Conservation (phyloP, 2,329 filamentous ascomycete genomes). For the Hymenoscyphus fraxineus region DNA sequence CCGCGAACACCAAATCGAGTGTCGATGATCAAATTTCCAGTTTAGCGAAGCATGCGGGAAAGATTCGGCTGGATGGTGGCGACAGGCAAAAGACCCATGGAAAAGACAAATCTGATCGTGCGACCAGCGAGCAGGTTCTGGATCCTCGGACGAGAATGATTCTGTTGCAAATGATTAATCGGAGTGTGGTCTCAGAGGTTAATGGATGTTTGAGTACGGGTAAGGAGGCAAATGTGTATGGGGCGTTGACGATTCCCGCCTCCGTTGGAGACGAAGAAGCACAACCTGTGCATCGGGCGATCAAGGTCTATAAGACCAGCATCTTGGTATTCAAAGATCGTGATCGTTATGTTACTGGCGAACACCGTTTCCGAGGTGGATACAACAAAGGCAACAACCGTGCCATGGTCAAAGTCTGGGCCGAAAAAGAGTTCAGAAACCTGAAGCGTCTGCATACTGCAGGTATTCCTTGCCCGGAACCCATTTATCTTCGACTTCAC, state of each 20-base stretch:
- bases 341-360: conserved; percentile 91
- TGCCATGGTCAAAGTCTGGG: conserved; percentile 98
- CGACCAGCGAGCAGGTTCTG: conserved; percentile 90
- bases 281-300: conserved; percentile 68
- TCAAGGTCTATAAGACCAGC: conserved; percentile 98
- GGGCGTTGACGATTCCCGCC: conserved; percentile 64
- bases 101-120: conserved; percentile 88
- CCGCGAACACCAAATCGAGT: conserved; percentile 72
- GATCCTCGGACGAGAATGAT: conserved; percentile 95
- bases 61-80: conserved; percentile 70
- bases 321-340: conserved; percentile 98
- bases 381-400: conserved; percentile 94
- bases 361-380: conserved; percentile 85
- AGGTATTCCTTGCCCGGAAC: conserved; percentile 86
- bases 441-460: conserved; percentile 77
- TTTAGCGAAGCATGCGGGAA: conserved; percentile 79
- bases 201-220: conserved; percentile 95
- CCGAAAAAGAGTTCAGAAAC: conserved; percentile 97
- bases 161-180: conserved; percentile 91
- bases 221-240: conserved; percentile 98
- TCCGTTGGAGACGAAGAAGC: conserved; percentile 46
- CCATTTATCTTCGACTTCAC: conserved; percentile 84
- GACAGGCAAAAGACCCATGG: conserved; percentile 55
- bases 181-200: conserved; percentile 81
- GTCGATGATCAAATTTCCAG: conserved; percentile 85